Base-by-base conservation (phyloP, 208 protist genomes). In the Trypanosoma melophagium region DNA sequence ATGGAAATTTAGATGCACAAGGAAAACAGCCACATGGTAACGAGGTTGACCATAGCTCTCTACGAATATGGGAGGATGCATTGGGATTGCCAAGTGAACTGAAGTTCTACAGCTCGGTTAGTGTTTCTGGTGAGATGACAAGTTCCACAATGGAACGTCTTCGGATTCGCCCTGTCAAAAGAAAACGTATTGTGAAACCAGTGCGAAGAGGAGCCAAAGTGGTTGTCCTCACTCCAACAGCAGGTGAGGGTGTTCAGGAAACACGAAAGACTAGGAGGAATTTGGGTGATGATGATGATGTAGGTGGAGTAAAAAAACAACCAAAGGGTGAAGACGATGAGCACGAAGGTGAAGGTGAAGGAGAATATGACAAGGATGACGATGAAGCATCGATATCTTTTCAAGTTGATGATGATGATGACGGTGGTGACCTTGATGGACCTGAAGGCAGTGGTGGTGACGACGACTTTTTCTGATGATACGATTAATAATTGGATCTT, bases 151-250 rank as follows among this genome's bases (percentile, higher is more conserved):
- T 77, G 66, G 64, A 57, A 61, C 68, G 53, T 57, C 74, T 90
- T 57, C 57, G 83, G 1, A 71, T 91, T 47, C 83, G 84, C 10
- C 40, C 65, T 28, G 69, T 71, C 24, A 80, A 70, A 31, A 76
- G 72, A n/a, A 81, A 73, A 16, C 66, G 60, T 7, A 74, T 85
- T 8, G 73, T 86, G 16, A 81, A 86, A 21, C 83, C 84, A 8
- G 61, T 86, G 4, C 79, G 88, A 14, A 74, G 84, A 16, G 88
- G 88, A 2, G 84, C 84, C 10, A 90, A 89, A 73, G 88, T 94
- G 14, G 69, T 80, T 28, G 38, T 89, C 22, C 52, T 80, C 35
- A 19, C 88, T 38, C 58, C 35, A 19, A 14, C 21, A 12, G n/a
- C 47, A 44, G 55, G 35, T 55, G 24, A 64, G 31, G 60, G 57